These are phyloP conservation scores for Murraya koenigii DNA, from an alignment of 345 rosid species.

Conservation along the genomic window DNA sequence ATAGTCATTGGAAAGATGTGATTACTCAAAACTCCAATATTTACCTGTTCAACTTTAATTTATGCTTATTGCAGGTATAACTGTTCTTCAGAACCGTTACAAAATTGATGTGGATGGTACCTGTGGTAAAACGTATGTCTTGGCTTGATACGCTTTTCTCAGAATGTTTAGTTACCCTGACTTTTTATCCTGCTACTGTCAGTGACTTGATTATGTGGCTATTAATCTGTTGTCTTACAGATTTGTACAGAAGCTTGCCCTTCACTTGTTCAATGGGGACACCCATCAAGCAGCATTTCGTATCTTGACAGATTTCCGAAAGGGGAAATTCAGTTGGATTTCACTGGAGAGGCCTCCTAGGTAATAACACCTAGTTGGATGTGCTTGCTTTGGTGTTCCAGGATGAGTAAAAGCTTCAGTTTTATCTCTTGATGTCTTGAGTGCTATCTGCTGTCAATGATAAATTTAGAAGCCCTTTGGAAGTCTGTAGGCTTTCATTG, in stretches of 20 bases:
- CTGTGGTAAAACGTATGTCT: slow-evolving; percentile 60
- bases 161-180: background rate
- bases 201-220: slow-evolving; percentile 1
- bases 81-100: slow-evolving; percentile 63
- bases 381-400: background rate
- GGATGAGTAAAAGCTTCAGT: background rate
- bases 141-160: background rate
- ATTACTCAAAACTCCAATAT: background rate
- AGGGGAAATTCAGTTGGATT: slow-evolving; percentile 79
- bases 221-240: slow-evolving; percentile 39
- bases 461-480: slow-evolving; percentile 1
- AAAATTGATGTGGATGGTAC: slow-evolving; percentile 53
- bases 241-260: slow-evolving; percentile 70
- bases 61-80: slow-evolving; percentile 38
- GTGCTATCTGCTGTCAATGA: background rate
- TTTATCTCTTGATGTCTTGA: background rate
- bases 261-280: slow-evolving; percentile 79
- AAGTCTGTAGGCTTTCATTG: background rate
- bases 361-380: slow-evolving; percentile 14
- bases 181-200: background rate
- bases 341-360: slow-evolving; percentile 81
- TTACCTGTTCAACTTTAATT: background rate
- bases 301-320: slow-evolving; percentile 80
- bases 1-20: background rate
- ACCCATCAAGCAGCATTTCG: slow-evolving; percentile 78